Base-by-base conservation (phyloP, 2,329 filamentous ascomycete species). In the Escovopsis sp. region DNA sequence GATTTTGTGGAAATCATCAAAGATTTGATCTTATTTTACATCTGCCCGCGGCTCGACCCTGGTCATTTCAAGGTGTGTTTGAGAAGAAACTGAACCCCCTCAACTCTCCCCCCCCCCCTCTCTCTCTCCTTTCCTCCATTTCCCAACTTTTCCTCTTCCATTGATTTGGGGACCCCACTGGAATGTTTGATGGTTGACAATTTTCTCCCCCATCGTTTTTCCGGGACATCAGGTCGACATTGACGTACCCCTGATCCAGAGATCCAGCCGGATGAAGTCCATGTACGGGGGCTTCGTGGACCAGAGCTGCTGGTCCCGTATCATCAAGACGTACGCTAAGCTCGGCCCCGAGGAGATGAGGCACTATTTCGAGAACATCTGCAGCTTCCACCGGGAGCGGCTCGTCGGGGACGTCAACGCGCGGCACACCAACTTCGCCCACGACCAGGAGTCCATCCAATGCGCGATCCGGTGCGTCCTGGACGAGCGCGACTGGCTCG, bases 281-380 rank as follows among this genome's bases (percentile, higher is more conserved):
- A 40, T 58, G n/a, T 33, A 44, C 25, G 47, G 48, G 4, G 50
- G 53, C 25, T 61, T 56, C 56, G 50, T 42, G 12, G 55, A 59
- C 29, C 52, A 56, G 35, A 55, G 53, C 34, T 46, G 45, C 33
- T 58, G 55, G 52, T 48, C 51, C 12, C 56, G 59, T 14, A 56
- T 63, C 25, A 48, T 63, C 28, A 59, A 60, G 40, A 63, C 60
- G 1, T 62, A 62, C 39, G 52, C 65, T 44, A 72, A 71, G 50
- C 55, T 72, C 7, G 54, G 58, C 4, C 69, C 69, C 0, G 49
- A 57, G 10, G 56, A 67, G 36, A 55, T 73, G n/a, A 57, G 68
- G 41, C 53, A 63, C 39, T 58, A 70, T 37, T 57, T 71, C 30
- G 56, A 62, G 19, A 58, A 62, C 35, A 58, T 59, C 14, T 62